Evolutionary conservation across 805 yeast species (phyloP), one percentile per base, ranked within the genome.

Genomic region (Ogataea henricii): DNA sequence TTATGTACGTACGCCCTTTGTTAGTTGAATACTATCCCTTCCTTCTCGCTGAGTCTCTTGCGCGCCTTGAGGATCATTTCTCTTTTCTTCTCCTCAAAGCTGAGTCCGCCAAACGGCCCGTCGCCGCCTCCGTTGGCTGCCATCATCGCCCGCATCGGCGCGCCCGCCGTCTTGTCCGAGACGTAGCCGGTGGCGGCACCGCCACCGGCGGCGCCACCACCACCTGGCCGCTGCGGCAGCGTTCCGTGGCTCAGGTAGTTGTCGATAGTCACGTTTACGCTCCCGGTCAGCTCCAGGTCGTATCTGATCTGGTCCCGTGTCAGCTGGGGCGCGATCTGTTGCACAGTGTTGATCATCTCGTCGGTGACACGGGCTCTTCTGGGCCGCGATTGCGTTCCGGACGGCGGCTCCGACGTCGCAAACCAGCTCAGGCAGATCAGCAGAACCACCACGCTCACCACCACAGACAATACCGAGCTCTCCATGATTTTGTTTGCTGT

Each of bases 301-400:
- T 74, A 73, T 51, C 83, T 73, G 51, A 94, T 89, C 62, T 87
- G 95, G 6, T 78, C 87, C 3, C 68, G 76, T 1, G 87, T 73
- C 26, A 88, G 69, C 17, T 73, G 72, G 3, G 97, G 97, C 0
- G 90, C 96, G 46, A 92, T 73, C 35, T 89, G 82, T 56, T 82
- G 87, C 2, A 92, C 97, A 0, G 87, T 83, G 53, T 86, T 94
- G 37, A 92, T 74, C 98, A 92, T 92, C 48, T 78, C 79, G 4
- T 71, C 72, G 3, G 85, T 82, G 18, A 40, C 43, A 6, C 23
- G 22, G 17, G 23, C 26, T 26, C 53, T 30, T 29, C 52, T 23
- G 21, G 32, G 38, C 20, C 43, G 23, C 13, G 29, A 10, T 6
- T 30, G 21, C 16, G 27, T 27, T 20, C 23, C 37, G 2, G 34